These are phyloP conservation scores for Trichomonascaceae sp. DNA, from an alignment of 1,139 yeast genomes.

Conservation along the genomic window DNA sequence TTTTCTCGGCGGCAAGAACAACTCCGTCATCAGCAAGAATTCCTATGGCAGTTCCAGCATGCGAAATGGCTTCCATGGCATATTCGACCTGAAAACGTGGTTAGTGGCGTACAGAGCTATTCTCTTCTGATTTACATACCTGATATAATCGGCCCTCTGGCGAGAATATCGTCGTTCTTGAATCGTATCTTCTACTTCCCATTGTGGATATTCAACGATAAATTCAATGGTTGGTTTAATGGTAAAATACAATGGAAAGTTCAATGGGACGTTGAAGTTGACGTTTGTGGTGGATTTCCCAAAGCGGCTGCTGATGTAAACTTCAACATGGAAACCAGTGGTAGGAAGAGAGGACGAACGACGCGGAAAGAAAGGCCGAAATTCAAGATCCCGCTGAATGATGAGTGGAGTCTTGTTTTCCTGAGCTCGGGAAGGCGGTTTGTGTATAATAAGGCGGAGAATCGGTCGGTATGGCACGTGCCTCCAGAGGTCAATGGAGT, in stretches of 20 bases:
- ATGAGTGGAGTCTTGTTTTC: conserved; percentile 40
- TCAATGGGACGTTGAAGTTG: not conserved
- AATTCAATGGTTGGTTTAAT: no score
- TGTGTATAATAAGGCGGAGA: conserved; percentile 34
- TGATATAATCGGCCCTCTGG: conserved; percentile 98
- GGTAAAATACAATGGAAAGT: not conserved
- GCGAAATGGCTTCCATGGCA: conserved; percentile 95
- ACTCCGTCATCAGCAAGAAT: conserved; percentile 89
- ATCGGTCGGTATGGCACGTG: conserved; percentile 36
- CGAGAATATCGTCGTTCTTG: conserved; percentile 96
- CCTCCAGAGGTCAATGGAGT: conserved; percentile 27
- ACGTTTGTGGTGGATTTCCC: not conserved
- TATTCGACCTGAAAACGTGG: conserved; percentile 63
- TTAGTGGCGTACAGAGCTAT: conserved; percentile 2
- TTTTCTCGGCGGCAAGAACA: conserved; percentile 93
- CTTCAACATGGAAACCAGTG: not conserved
- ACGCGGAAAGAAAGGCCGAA: conserved; percentile 16
- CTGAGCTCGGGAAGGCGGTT: conserved; percentile 42
- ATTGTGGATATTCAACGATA: conserved; percentile 24
- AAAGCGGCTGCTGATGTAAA: not conserved
- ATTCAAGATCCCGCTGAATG: conserved; percentile 19
- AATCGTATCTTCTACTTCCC: conserved; percentile 84
- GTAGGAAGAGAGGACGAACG: not conserved
- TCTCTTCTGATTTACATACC: conserved; percentile 30
- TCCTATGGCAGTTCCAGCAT: conserved; percentile 97